Base-by-base conservation (phyloP, 2,329 filamentous ascomycete genomes). In the Curvularia spicifera region DNA sequence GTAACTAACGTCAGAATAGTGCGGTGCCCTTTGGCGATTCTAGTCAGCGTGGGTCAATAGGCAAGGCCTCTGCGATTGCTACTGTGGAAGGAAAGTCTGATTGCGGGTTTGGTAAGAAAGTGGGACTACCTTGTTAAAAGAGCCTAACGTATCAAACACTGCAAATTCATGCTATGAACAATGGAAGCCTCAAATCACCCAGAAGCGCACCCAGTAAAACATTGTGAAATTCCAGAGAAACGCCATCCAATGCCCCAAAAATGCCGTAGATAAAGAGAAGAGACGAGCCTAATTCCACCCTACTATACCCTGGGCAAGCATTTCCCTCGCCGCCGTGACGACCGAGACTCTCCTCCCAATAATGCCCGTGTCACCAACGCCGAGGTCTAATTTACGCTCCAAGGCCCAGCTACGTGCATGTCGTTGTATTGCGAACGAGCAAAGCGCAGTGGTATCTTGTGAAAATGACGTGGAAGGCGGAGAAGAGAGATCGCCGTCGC, bases 301-400 rank as follows among this genome's bases (percentile, higher is more conserved):
- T 50, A 75, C 68, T 10, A 76, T 69, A 0, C 73, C 74, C 51
- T 75, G 71, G 0, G 72, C 73, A 0, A 76, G 45, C 0, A 58
- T 65, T 50, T 65, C 37, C 2, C 28, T 59, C 26, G 67, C 68
- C 9, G 65, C 63, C 0, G 56, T 70, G 70, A 76, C 70, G 0
- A 76, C 61, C 3, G 70, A 72, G 0, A 76, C 60, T 20, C 70
- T 67, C n/a, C 74, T 60, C 13, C 74, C 74, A 9, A 76, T 67
- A n/a, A 76, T 70, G 0, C 74, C 74, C 2, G 45, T 56, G 15
- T 71, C 71, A 4, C 74, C 69, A 8, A 76, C 74, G 1, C 71
- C 69, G 15, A 76, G 64, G 12, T 75, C 56, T 7, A 76, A 52
- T 48, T 45, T 64, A 40, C 69, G 59, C n/a, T 37, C 35, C 15